These are phyloP conservation scores for Auricularia cornea DNA, from an alignment of 768 basidiomycete species.

Conservation along the genomic window DNA sequence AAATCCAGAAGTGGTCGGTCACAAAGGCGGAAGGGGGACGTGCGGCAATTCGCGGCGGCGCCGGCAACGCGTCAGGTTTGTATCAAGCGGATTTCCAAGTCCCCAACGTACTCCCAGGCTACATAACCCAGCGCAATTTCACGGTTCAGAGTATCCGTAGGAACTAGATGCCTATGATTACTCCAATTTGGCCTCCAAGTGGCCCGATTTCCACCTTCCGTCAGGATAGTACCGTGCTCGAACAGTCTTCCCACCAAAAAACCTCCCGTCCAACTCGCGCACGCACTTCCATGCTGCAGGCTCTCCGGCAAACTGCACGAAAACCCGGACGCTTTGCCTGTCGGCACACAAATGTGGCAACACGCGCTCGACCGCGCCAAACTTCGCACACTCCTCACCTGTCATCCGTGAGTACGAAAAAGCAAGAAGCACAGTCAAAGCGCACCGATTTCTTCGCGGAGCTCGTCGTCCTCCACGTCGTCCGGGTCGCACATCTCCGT, in stretches of 20 bases:
- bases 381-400: conserved; percentile 90
- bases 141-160: background rate
- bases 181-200: conserved; percentile 2
- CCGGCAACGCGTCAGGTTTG: too few relatives aligned
- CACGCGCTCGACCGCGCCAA: conserved; percentile 87
- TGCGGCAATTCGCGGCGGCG: too few relatives aligned
- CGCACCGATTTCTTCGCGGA: conserved; percentile 82
- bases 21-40: too few relatives aligned
- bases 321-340: conserved; percentile 78
- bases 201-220: conserved; percentile 21
- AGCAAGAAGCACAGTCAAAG: conserved; percentile 7
- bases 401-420: conserved; percentile 3
- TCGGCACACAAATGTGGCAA: conserved; percentile 69
- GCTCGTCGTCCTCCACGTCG: conserved; percentile 76
- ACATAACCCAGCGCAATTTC: too few relatives aligned
- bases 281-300: conserved; percentile 96
- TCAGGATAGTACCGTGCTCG: conserved; percentile 79
- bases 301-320: conserved; percentile 84
- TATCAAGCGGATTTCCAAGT: too few relatives aligned
- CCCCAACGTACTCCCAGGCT: too few relatives aligned
- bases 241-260: conserved; percentile 80
- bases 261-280: conserved; percentile 85
- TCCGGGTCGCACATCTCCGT: conserved; percentile 84
- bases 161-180: too few relatives aligned
- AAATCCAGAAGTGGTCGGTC: too few relatives aligned